phyloP scores from a whole-genome alignment of 2,329 filamentous ascomycete genomes.

The Arthroderma uncinatum region DNA sequence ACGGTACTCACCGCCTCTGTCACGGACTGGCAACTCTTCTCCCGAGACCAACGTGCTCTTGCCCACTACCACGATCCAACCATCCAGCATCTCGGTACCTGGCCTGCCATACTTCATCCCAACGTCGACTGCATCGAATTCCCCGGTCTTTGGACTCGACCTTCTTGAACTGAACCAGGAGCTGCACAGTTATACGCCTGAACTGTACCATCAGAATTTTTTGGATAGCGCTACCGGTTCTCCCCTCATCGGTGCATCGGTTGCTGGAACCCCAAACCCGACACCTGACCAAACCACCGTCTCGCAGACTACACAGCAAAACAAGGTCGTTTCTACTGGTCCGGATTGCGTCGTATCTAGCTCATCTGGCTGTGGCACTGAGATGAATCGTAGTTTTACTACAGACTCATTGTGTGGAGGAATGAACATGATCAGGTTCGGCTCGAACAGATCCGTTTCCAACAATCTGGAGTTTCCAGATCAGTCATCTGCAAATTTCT shows the following conservation, averaged over 20 bases:
- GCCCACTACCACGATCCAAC: conserved; percentile 4
- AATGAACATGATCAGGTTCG: conserved; percentile 36
- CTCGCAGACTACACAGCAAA: neutral
- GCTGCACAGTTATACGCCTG: neutral
- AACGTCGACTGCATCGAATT: neutral
- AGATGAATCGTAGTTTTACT: conserved; percentile 38
- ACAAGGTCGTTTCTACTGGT: conserved; percentile 5
- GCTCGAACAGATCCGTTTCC: conserved; percentile 28
- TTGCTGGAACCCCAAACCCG: conserved; percentile 6
- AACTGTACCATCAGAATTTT: conserved; percentile 14
- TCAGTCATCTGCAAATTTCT: conserved; percentile 21
- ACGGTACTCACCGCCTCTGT: neutral
- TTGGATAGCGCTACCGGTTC: conserved; percentile 15
- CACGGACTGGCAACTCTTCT: neutral
- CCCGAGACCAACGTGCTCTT: neutral
- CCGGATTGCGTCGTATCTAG: conserved; percentile 6
- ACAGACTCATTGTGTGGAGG: conserved; percentile 36
- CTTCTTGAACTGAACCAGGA: neutral
- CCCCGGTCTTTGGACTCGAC: neutral
- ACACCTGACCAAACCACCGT: conserved; percentile 3
- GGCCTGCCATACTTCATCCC: neutral
- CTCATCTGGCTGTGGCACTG: conserved; percentile 18
- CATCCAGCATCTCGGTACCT: neutral
- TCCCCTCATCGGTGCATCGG: neutral
- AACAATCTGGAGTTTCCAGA: conserved; percentile 17